Percentiles rank a stretch among this genome's conserved stretches.
Conservation (phyloP, 208 protist genomes). For the Leishmania mexicana region DNA sequence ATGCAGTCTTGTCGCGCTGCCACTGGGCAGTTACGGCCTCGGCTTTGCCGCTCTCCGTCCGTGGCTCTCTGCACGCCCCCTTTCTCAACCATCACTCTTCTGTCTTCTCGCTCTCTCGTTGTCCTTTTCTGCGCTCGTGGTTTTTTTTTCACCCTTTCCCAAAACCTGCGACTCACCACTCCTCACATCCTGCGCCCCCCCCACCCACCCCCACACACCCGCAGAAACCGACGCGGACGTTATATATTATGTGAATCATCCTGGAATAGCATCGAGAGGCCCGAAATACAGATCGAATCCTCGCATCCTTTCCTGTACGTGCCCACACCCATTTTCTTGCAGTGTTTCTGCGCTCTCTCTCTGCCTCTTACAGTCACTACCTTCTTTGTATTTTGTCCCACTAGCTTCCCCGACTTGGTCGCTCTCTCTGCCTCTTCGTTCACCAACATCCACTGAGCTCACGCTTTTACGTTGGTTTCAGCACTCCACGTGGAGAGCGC, state of each 20-base stretch:
- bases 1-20: not conserved
- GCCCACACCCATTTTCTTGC: not conserved
- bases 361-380: not conserved
- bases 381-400: not conserved
- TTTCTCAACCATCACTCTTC: not conserved
- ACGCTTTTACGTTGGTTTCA: not conserved
- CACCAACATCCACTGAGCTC: not conserved
- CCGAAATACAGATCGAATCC: not conserved
- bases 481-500: not conserved
- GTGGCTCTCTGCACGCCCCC: not conserved
- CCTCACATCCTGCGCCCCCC: not conserved
- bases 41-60: not conserved
- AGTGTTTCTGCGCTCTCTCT: not conserved
- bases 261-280: not conserved
- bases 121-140: not conserved
- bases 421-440: not conserved
- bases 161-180: not conserved
- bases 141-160: not conserved
- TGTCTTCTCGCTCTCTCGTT: not conserved
- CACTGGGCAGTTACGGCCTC: not conserved
- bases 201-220: no score
- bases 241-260: not conserved
- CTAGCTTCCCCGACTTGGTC: not conserved
- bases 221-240: not conserved
- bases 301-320: not conserved